A percentile compares a stretch with the other conserved stretches of the same genome.
Conservation (phyloP, 257 asterid species). For the Misopates orontium region DNA sequence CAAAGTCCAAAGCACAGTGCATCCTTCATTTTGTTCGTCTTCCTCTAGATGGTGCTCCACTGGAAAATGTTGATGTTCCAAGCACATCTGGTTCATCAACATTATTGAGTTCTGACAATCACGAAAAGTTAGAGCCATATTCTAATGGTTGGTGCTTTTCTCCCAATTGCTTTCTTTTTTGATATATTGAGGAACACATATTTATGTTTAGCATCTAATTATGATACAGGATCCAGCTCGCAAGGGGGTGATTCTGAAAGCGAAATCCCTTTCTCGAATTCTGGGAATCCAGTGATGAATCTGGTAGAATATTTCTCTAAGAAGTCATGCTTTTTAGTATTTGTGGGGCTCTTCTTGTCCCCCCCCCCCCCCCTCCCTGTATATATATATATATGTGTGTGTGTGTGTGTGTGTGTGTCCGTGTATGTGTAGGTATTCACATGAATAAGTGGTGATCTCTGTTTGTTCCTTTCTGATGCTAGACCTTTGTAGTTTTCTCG, state of each 20-base stretch:
- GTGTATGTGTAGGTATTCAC: not conserved
- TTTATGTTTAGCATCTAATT: conserved; percentile 24
- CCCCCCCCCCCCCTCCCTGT: not conserved
- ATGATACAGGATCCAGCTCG: conserved; percentile 51
- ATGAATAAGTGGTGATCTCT: not conserved
- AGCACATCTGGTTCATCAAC: conserved; percentile 51
- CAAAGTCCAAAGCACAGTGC: conserved; percentile 94
- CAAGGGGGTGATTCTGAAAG: conserved; percentile 51
- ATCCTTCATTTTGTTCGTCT: conserved; percentile 85
- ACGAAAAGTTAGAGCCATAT: conserved; percentile 43
- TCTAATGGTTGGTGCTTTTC: conserved; percentile 55
- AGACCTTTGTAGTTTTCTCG: not conserved
- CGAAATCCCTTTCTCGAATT: conserved; percentile 65
- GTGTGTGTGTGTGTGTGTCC: not conserved
- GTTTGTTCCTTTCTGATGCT: conserved; percentile 6
- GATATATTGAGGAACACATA: conserved; percentile 11
- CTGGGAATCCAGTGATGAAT: conserved; percentile 86
- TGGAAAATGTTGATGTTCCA: conserved; percentile 48
- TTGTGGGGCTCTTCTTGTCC: conserved; percentile 9
- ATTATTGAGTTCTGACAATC: conserved; percentile 37
- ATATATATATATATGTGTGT: not conserved
- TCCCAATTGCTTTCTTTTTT: conserved; percentile 20
- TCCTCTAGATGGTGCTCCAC: conserved; percentile 47
- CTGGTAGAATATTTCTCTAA: conserved; percentile 50
- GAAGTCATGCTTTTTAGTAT: conserved; percentile 18